Evolutionary conservation across 73 alveolate species (phyloP).

Genomic region (Paramecium sexaurelia): DNA sequence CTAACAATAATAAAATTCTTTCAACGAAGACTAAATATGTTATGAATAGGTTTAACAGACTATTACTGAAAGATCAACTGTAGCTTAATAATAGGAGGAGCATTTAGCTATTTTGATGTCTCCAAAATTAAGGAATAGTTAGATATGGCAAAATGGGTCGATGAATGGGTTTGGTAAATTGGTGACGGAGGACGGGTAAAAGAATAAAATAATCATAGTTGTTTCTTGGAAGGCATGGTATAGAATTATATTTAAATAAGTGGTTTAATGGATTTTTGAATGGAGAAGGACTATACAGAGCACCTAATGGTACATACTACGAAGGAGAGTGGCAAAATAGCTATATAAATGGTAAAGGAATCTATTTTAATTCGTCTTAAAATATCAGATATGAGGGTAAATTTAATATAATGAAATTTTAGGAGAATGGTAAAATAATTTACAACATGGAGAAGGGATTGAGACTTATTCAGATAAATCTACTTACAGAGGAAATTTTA

Average conservation of each 20-base stretch:
- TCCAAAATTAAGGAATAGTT: background rate
- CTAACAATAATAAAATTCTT: background rate
- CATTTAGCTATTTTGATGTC: background rate
- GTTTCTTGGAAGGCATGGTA: slow-evolving; percentile 26
- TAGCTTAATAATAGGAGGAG: background rate
- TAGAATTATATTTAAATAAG: slow-evolving; percentile 1
- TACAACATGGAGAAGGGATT: background rate
- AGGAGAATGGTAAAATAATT: slow-evolving; percentile 6
- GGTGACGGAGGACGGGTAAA: background rate
- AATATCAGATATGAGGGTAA: slow-evolving; percentile 10
- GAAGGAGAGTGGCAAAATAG: background rate
- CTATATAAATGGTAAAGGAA: background rate
- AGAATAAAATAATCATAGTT: slow-evolving; percentile 22
- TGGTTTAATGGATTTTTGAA: background rate
- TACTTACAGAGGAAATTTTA: background rate
- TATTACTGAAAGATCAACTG: background rate
- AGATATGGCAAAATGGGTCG: background rate
- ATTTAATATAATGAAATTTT: background rate
- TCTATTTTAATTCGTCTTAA: background rate
- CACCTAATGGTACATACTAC: background rate
- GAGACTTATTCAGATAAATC: background rate
- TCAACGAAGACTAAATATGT: background rate
- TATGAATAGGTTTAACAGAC: background rate
- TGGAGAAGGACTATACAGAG: background rate
- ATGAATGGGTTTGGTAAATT: background rate